Conservation (phyloP, 78 protist species). For the Neovahlkampfia damariscottae region DNA sequence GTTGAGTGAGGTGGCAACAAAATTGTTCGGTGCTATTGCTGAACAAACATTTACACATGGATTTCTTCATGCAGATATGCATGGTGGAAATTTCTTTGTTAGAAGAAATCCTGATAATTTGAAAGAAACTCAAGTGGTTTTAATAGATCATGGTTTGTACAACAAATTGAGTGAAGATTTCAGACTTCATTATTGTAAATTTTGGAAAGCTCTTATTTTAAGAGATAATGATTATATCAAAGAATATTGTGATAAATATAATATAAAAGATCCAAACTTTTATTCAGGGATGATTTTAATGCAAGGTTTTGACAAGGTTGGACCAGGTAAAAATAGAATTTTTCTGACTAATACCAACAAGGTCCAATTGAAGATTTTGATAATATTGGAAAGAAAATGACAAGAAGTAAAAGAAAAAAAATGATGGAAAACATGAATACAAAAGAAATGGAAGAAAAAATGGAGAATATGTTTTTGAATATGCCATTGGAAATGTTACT, state of each 20-base stretch:
- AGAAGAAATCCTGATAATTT: not conserved
- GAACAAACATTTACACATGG: constrained; percentile 44
- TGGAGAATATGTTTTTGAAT: not conserved
- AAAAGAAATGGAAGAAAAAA: not conserved
- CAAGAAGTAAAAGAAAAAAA: not conserved
- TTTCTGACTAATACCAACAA: too few relatives aligned
- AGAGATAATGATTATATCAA: not conserved
- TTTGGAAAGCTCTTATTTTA: not conserved
- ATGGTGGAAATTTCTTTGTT: constrained; percentile 47
- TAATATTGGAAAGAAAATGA: not conserved
- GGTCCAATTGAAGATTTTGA: too few relatives aligned
- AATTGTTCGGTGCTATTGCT: constrained; percentile 9
- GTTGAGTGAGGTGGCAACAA: constrained; percentile 3
- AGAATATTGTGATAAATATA: not conserved
- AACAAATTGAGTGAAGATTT: constrained; percentile 26
- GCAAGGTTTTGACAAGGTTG: not conserved
- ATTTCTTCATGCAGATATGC: constrained; percentile 45
- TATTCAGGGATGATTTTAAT: not conserved
- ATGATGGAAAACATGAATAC: not conserved
- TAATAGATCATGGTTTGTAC: constrained; percentile 52
- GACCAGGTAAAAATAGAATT: too few relatives aligned
- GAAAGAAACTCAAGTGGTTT: constrained; percentile 28
- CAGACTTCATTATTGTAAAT: not conserved
- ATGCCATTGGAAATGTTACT: not conserved
- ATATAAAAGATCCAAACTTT: not conserved